These are phyloP conservation scores for Ceratocystis albifundus DNA, from an alignment of 2,329 filamentous ascomycete species.

Conservation along the genomic window DNA sequence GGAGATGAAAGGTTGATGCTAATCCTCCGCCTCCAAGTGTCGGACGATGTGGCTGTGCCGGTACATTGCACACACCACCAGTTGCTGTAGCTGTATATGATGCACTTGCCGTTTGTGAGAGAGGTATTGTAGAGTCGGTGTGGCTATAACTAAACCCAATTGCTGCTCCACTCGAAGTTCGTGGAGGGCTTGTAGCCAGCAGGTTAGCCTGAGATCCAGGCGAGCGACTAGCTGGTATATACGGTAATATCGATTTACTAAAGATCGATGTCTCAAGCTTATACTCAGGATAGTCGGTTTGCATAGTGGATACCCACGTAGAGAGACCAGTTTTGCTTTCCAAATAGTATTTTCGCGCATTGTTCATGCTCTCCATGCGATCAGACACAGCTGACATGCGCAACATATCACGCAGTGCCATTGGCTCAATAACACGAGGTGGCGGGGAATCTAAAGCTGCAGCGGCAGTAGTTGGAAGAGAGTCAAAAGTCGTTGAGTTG, in stretches of 20 bases:
- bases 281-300: conserved; percentile 38
- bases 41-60: conserved; percentile 23
- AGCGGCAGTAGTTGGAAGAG: conserved; percentile 13
- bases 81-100: not conserved
- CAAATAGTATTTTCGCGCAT: conserved; percentile 17
- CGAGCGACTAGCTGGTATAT: not conserved
- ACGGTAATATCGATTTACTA: conserved; percentile 21
- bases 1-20: conserved; percentile 31
- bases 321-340: conserved; percentile 11
- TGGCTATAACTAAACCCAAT: not conserved
- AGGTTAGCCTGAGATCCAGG: not conserved
- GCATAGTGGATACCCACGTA: conserved; percentile 19
- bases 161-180: not conserved
- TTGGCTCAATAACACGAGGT: conserved; percentile 15
- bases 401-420: conserved; percentile 16
- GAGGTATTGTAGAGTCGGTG: not conserved
- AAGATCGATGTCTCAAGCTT: conserved; percentile 31
- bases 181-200: not conserved
- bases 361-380: conserved; percentile 16
- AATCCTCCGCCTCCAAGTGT: conserved; percentile 28
- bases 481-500: conserved; percentile 5
- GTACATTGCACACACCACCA: not conserved
- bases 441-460: conserved; percentile 15
- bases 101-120: not conserved
- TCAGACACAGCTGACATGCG: conserved; percentile 4